Base-by-base conservation (phyloP, 805 yeast genomes). In the Saturnispora ahearnii region DNA sequence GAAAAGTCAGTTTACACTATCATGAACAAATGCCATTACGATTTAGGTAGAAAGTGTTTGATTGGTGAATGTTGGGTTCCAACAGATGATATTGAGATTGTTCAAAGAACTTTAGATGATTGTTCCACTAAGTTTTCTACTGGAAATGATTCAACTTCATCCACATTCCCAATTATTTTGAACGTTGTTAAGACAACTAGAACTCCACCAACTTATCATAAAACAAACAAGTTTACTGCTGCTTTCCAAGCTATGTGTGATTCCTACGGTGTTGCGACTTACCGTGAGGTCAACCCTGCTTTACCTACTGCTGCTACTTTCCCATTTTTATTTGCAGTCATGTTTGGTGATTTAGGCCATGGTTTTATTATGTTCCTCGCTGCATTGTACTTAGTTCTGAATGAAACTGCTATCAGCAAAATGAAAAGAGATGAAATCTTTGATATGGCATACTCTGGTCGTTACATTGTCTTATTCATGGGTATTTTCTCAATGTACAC, bases 281-380 rank as follows among this genome's bases (percentile, higher is more conserved):
- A 93, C 69, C 83, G 88, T 59, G 99, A 93, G 67, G 93, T 93
- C 29, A 93, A 93, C 66, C 96, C 99, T 4, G 99, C 96, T 49
- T 72, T 93, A 55, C 91, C 99, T 4, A 91, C 99, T 1, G 79
- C 88, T 44, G 84, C 93, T 26, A 93, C 99, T 0, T 93, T 93
- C 73, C 99, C 99, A 24, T 93, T 93, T 66, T 86, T 93, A 95
- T 93, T 93, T 71, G 97, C 99, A 29, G 84, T 93, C 60, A 93
- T 93, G 99, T 93, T 93, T 73, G 99, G 99, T 73, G 99, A 93
- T 72, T 65, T 90, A 52, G 99, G 99, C 13, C 99, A 93, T 71
- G 99, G 99, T 5, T 77, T 89, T 52, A 78, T 93, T 44, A 72
- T 93, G 66, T 76, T 84, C 49, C 66, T 84, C 50, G 87, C 88